Percentiles rank a stretch among this genome's conserved stretches.
Evolutionary conservation across 257 asterid genomes (phyloP).

Genomic region (Coffea canephora): DNA sequence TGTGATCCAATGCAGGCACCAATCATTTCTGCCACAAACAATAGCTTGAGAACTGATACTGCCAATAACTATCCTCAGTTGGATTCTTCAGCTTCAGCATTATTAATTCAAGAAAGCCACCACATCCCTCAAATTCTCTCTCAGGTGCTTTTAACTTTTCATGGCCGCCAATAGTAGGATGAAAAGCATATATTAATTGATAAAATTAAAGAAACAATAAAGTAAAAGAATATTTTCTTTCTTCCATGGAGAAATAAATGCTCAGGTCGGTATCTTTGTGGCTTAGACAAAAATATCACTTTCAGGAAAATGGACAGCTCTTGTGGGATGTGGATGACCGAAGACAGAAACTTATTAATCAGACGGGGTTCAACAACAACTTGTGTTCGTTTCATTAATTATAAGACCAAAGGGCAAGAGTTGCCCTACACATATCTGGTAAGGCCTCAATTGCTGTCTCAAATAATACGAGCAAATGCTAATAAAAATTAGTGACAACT

Average conservation of each 20-base stretch:
- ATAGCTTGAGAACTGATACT: slow-evolving; percentile 7
- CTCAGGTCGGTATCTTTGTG: background rate
- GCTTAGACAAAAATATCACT: slow-evolving; percentile 28
- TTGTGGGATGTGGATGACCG: slow-evolving; percentile 69
- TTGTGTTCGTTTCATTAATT: slow-evolving; percentile 55
- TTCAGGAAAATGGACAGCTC: slow-evolving; percentile 60
- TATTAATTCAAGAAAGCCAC: slow-evolving; percentile 42
- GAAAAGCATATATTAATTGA: background rate
- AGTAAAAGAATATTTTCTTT: background rate
- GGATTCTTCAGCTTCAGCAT: slow-evolving; percentile 42
- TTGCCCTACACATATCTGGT: slow-evolving; percentile 44
- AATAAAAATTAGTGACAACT: slow-evolving; percentile 1
- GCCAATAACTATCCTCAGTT: slow-evolving; percentile 34
- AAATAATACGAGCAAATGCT: slow-evolving; percentile 16
- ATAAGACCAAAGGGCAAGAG: slow-evolving; percentile 15
- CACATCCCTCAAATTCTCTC: slow-evolving; percentile 11
- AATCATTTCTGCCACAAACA: slow-evolving; percentile 21
- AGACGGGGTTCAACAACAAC: slow-evolving; percentile 48
- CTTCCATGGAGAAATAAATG: too few relatives aligned
- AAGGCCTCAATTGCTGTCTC: slow-evolving; percentile 43
- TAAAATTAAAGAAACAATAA: background rate
- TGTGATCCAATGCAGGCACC: slow-evolving; percentile 31
- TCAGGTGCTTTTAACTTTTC: slow-evolving; percentile 1
- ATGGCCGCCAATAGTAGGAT: background rate
- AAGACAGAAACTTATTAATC: slow-evolving; percentile 48